Evolutionary conservation across 331 rosid species (phyloP).

Genomic region (Malus hybrid): DNA sequence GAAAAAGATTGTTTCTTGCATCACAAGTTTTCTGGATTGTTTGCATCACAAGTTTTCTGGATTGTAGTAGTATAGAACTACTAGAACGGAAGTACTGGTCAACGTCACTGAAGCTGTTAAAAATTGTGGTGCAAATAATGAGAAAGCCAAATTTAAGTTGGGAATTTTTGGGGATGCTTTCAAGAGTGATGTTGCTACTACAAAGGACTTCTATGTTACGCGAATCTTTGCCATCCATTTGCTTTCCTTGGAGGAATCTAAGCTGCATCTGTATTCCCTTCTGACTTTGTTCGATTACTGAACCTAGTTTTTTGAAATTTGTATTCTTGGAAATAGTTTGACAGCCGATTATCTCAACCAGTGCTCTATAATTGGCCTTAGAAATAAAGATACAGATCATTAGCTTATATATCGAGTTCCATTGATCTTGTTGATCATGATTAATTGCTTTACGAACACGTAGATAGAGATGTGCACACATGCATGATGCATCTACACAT

Average conservation of each 20-base stretch:
- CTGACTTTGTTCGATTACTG: no score
- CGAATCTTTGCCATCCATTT: no score
- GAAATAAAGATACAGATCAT: no score
- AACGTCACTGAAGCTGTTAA: conserved; percentile 43
- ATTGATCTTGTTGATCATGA: no score
- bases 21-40: conserved; percentile 57
- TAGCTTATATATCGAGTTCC: no score
- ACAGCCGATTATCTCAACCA: no score
- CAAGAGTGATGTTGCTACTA: conserved; percentile 45
- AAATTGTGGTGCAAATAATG: conserved; percentile 38
- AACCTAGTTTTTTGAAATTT: no score
- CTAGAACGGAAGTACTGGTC: conserved; percentile 50
- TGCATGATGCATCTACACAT: no score
- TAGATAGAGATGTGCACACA: no score
- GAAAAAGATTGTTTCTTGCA: conserved; percentile 32
- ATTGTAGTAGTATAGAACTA: conserved; percentile 33
- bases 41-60: conserved; percentile 54
- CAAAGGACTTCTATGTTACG: conserved; percentile 18
- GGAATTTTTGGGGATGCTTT: conserved; percentile 83
- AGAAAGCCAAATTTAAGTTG: conserved; percentile 35
- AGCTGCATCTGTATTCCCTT: not conserved
- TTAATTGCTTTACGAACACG: no score
- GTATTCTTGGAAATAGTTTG: no score
- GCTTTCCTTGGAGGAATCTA: not conserved
- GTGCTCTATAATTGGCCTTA: no score